Evolutionary conservation across 1,139 yeast genomes (phyloP).

Genomic region (Candida sanyaensis): DNA sequence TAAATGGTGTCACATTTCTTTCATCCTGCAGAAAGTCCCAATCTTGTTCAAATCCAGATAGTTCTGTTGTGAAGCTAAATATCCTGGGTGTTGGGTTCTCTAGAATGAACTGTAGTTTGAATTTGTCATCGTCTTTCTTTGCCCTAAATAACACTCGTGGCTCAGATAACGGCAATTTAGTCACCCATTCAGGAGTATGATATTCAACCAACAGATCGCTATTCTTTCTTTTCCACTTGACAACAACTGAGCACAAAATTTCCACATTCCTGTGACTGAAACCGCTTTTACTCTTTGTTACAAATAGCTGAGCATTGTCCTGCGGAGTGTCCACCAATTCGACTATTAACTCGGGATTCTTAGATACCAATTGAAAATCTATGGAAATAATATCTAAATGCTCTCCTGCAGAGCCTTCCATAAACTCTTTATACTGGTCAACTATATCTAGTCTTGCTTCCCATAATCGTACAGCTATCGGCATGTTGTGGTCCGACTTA

Average conservation of each 20-base stretch:
- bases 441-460: slow-evolving; percentile 27
- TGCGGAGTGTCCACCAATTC: slow-evolving; percentile 18
- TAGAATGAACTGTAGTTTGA: slow-evolving; percentile 49
- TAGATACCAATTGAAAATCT: slow-evolving; percentile 25
- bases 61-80: slow-evolving; percentile 59
- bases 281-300: slow-evolving; percentile 42
- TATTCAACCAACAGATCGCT: slow-evolving; percentile 24
- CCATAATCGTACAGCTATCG: slow-evolving; percentile 53
- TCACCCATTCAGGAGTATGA: slow-evolving; percentile 43
- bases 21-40: slow-evolving; percentile 32
- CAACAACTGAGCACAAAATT: slow-evolving; percentile 24
- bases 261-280: slow-evolving; percentile 42
- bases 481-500: slow-evolving; percentile 23
- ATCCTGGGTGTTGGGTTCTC: slow-evolving; percentile 77
- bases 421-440: slow-evolving; percentile 9
- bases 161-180: slow-evolving; percentile 63
- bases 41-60: slow-evolving; percentile 22
- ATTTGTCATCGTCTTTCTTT: slow-evolving; percentile 17
- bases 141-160: slow-evolving; percentile 61
- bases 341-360: slow-evolving; percentile 31
- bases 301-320: slow-evolving; percentile 23
- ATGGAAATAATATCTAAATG: slow-evolving; percentile 25
- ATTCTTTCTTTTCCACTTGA: slow-evolving; percentile 36
- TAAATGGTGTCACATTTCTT: slow-evolving; percentile 28
- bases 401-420: slow-evolving; percentile 6